Evolutionary conservation across 2,329 filamentous ascomycete species (phyloP).

Genomic region (Penicillium sp.): DNA sequence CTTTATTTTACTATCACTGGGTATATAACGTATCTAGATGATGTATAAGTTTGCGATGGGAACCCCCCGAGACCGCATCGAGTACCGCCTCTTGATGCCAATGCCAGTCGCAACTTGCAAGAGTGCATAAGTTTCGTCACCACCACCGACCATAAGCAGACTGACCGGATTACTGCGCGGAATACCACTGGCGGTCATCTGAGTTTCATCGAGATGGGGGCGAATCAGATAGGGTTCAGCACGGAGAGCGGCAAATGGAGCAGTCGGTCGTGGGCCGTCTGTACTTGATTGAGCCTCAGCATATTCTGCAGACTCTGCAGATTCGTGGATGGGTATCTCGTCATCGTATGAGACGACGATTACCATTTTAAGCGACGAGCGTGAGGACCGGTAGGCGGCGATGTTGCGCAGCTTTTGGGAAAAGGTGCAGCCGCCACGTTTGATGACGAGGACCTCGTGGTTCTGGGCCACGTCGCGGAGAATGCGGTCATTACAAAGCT

Average conservation of each 20-base stretch:
- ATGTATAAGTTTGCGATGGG: slow-evolving; percentile 75
- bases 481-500: slow-evolving; percentile 60
- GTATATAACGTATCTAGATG: slow-evolving; percentile 38
- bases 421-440: slow-evolving; percentile 79
- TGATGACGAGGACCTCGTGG: slow-evolving; percentile 75
- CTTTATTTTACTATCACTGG: not conserved
- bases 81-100: slow-evolving; percentile 72
- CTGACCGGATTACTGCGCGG: slow-evolving; percentile 67
- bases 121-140: slow-evolving; percentile 59
- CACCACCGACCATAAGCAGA: slow-evolving; percentile 77
- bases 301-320: slow-evolving; percentile 4
- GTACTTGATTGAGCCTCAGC: slow-evolving; percentile 2
- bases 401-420: slow-evolving; percentile 77
- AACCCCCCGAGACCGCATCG: slow-evolving; percentile 74
- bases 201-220: slow-evolving; percentile 71
- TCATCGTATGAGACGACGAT: slow-evolving; percentile 66
- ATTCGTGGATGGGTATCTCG: slow-evolving; percentile 24
- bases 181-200: slow-evolving; percentile 66
- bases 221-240: slow-evolving; percentile 47
- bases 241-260: slow-evolving; percentile 41
- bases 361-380: slow-evolving; percentile 68
- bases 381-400: slow-evolving; percentile 65
- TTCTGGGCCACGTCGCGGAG: slow-evolving; percentile 48
- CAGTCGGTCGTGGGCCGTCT: slow-evolving; percentile 13
- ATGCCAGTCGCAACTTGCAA: slow-evolving; percentile 62